Base-by-base conservation (phyloP, 805 yeast genomes). In the Schwanniomyces vanrijiae region DNA sequence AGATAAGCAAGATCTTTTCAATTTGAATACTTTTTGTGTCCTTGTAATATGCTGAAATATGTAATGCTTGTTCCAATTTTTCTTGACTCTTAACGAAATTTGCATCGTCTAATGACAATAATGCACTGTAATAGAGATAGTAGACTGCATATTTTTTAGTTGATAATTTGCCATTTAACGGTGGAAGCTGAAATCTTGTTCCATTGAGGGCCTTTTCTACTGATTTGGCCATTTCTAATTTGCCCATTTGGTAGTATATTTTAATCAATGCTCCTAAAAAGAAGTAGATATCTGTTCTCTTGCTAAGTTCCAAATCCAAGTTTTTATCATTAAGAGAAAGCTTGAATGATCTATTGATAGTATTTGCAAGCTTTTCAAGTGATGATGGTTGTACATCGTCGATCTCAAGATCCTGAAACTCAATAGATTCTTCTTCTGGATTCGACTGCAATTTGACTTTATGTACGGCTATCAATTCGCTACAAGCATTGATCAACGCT, bases 321-420 rank as follows among this genome's bases (percentile, higher is more conserved):
- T 82, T 82, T 48, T 91, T 77, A 64, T 90, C 97, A 52, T 87
- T 88, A 38, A 90, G 70, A 51, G 96, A 88, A 3, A 86, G 60
- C 48, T 86, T 88, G 67, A 89, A 86, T 5, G 91, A 79, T 49
- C 82, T 76, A 62, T 89, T 90, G 45, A 90, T 73, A 2, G 84
- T 75, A 50, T 83, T 71, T 0, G 88, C 84, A 37, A 88, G 77
- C 39, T 71, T 73, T 47, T 83, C 87, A 49, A 78, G 51, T 4
- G 65, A 53, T 18, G 68, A 52, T 13, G 54, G 46, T 11, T 65
- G 39, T 21, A 48, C 43, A 40, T 35, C 24, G 3, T 64, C 65
- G 34, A 61, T 48, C 47, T 59, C 72, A 39, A 50, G 47, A 26
- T 55, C 64, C 19, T 51, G 49, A 35, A 53, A 47, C 37, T 55